phyloP scores from a whole-genome alignment of 768 basidiomycete genomes.

The Kwoniella botswanensis region DNA sequence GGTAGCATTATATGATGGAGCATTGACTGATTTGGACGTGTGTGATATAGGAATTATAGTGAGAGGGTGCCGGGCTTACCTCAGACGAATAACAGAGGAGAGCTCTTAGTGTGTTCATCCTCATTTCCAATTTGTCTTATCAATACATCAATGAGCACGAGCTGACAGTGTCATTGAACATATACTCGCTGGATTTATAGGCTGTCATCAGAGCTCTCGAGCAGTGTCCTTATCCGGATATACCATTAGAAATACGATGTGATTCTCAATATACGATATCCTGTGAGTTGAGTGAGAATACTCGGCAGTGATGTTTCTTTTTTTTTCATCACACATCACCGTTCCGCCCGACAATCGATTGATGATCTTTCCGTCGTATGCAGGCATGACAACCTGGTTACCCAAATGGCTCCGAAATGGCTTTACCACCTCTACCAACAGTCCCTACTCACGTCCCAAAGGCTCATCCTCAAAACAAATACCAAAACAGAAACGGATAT shows the following conservation, averaged over 20 bases:
- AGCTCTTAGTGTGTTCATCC: conserved; percentile 70
- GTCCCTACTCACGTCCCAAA: conserved; percentile 4
- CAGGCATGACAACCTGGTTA: conserved; percentile 75
- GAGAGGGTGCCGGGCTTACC: conserved; percentile 62
- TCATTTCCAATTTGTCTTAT: background rate
- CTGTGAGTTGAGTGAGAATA: conserved; percentile 62
- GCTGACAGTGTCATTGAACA: background rate
- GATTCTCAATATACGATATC: conserved; percentile 84
- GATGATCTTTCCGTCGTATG: background rate
- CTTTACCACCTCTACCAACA: conserved; percentile 30
- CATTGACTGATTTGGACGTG: background rate
- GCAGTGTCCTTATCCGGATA: conserved; percentile 65
- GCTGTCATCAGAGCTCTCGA: conserved; percentile 84
- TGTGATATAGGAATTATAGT: conserved; percentile 68
- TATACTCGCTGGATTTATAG: conserved; percentile 59
- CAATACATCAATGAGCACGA: conserved; percentile 1
- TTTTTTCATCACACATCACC: no score
- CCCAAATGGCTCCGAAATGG: conserved; percentile 66
- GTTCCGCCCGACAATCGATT: no score
- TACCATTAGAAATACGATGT: conserved; percentile 73
- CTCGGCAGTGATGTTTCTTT: no score
- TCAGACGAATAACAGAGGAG: conserved; percentile 67
- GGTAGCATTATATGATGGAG: background rate
- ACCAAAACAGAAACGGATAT: conserved; percentile 63
- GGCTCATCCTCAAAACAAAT: background rate